Evolutionary conservation across 371 early-diverging fungal species (phyloP).

Genomic region (Coemansia sp.): DNA sequence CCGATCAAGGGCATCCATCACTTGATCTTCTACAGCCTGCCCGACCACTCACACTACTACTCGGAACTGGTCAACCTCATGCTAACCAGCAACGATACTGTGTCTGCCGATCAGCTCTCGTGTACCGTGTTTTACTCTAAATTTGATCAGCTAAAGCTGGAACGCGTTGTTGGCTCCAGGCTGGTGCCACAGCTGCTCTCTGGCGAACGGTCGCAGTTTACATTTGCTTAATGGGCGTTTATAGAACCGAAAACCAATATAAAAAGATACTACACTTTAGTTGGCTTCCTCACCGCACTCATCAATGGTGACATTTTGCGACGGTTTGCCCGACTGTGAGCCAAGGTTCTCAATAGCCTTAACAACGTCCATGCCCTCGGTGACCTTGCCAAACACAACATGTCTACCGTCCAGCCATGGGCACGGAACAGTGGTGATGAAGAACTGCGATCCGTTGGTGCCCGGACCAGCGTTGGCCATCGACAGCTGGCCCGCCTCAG

Average conservation of each 20-base stretch:
- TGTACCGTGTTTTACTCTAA: conserved; percentile 75
- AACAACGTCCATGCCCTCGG: conserved; percentile 78
- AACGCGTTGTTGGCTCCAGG: conserved; percentile 84
- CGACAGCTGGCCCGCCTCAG: conserved; percentile 86
- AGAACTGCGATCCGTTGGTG: conserved; percentile 99
- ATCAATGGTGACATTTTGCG: conserved; percentile 65
- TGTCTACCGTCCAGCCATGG: conserved; percentile 99
- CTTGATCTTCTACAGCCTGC: conserved; percentile 86
- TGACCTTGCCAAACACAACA: conserved; percentile 97
- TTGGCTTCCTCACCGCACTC: conserved; percentile 71
- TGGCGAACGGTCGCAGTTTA: conserved; percentile 67
- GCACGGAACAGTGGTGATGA: conserved; percentile 84
- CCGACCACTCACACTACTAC: conserved; percentile 84
- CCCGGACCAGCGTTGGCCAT: conserved; percentile 98
- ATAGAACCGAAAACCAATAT: neutral
- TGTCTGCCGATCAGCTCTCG: conserved; percentile 51
- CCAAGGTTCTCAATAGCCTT: conserved; percentile 76
- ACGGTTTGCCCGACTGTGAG: conserved; percentile 65
- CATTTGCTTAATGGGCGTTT: conserved; percentile 56
- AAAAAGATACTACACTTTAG: neutral
- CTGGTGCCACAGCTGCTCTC: conserved; percentile 73
- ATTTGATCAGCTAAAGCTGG: conserved; percentile 82
- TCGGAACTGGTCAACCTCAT: conserved; percentile 77
- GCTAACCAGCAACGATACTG: conserved; percentile 53
- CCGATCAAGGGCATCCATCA: conserved; percentile 81